phyloP scores from a whole-genome alignment of 2,329 filamentous ascomycete genomes.

The Sordariomycetes sp. region DNA sequence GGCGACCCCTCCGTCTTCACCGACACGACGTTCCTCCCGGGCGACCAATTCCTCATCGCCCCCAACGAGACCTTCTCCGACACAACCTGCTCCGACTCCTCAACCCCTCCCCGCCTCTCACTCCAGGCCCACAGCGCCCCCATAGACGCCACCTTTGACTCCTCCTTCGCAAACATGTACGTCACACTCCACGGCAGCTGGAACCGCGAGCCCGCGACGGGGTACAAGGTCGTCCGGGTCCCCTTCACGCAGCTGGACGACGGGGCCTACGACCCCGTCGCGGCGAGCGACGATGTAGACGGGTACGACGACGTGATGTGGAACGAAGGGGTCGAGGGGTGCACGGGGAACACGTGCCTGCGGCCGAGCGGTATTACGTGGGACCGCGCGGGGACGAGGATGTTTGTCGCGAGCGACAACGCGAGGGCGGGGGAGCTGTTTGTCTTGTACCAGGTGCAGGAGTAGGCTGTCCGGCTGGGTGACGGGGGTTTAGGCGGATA shows the following conservation, averaged over 20 bases:
- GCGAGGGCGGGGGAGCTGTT: constrained; percentile 11
- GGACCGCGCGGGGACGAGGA: constrained; percentile 10
- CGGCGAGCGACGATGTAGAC: constrained; percentile 12
- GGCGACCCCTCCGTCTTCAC: constrained; percentile 24
- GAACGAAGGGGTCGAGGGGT: constrained; percentile 16
- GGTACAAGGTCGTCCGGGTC: constrained; percentile 23
- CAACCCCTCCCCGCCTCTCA: constrained; percentile 28
- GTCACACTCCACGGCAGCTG: constrained; percentile 50
- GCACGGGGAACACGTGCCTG: constrained; percentile 12
- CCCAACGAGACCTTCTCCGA: constrained; percentile 22
- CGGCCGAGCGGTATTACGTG: constrained; percentile 12
- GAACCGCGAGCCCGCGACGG: constrained; percentile 22
- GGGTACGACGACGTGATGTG: constrained; percentile 19
- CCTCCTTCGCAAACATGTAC: constrained; percentile 34
- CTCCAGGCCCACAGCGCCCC: constrained; percentile 49
- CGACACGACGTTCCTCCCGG: constrained; percentile 16
- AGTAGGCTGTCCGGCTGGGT: neutral
- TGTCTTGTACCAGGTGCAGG: constrained; percentile 6
- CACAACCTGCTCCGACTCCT: constrained; percentile 17
- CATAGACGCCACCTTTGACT: constrained; percentile 46
- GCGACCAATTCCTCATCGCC: constrained; percentile 21
- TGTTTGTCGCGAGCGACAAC: constrained; percentile 13
- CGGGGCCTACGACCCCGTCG: constrained; percentile 17
- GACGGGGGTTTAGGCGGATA: no score
- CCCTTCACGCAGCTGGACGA: constrained; percentile 15